A percentile compares a stretch with the other conserved stretches of the same genome.
Conservation (phyloP, 78 protist species). For the Polysphondylium violaceum region DNA sequence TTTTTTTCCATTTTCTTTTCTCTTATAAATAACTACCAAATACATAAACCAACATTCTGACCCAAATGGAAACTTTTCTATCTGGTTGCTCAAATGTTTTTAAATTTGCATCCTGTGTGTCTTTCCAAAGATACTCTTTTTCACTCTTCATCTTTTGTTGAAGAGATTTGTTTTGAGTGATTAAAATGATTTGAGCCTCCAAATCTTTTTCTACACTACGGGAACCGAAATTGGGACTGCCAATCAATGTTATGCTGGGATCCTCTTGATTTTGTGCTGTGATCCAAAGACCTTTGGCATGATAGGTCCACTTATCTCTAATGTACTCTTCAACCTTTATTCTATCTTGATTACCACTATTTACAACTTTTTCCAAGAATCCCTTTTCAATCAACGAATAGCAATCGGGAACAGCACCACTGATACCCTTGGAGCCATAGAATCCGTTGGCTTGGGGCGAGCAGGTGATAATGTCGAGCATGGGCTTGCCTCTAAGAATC, state of each 20-base stretch:
- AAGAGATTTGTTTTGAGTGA: conserved; percentile 31
- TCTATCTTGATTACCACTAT: conserved; percentile 5
- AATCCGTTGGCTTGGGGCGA: conserved; percentile 77
- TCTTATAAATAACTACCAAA: conserved; percentile 56
- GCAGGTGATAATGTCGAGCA: conserved; percentile 45
- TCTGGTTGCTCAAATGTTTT: conserved; percentile 20
- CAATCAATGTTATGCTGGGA: conserved; percentile 58
- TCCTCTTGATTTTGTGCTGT: conserved; percentile 1
- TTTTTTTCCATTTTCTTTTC: too few relatives aligned
- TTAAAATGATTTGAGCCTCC: conserved; percentile 62
- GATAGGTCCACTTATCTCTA: conserved; percentile 70
- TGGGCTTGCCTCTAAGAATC: conserved; percentile 38
- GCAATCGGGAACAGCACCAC: conserved; percentile 46
- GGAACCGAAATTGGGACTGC: conserved; percentile 68
- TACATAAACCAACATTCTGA: conserved; percentile 17
- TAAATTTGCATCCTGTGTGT: conserved; percentile 24
- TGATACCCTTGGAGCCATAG: conserved; percentile 60
- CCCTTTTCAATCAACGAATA: conserved; percentile 42
- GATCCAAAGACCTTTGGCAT: conserved; percentile 75
- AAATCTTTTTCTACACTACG: conserved; percentile 57
- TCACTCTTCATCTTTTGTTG: conserved; percentile 63
- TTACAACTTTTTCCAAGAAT: conserved; percentile 34
- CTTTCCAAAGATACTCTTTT: conserved; percentile 41
- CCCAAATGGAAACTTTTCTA: conserved; percentile 43
- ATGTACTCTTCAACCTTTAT: conserved; percentile 58